Conservation (phyloP, 371 early-diverging fungal species). For the Mortierella sp. region DNA sequence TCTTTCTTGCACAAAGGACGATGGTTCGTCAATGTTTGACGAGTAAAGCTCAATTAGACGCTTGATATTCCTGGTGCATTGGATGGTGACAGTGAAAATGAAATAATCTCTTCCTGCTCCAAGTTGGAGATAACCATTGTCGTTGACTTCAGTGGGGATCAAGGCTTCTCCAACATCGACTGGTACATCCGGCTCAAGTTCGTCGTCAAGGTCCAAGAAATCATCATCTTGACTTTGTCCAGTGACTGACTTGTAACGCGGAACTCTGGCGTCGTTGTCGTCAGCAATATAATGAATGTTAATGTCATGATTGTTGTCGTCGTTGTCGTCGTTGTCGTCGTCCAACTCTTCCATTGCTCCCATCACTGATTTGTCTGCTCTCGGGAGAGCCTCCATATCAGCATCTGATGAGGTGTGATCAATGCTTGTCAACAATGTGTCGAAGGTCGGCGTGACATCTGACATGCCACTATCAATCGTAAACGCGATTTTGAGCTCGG, state of each 20-base stretch:
- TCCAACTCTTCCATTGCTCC: constrained; percentile 27
- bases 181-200: constrained; percentile 42
- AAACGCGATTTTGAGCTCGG: constrained; percentile 54
- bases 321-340: constrained; percentile 34
- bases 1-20: constrained; percentile 21
- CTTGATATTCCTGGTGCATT: constrained; percentile 28
- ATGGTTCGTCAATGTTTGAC: constrained; percentile 13
- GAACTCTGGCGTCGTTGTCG: constrained; percentile 4
- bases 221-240: constrained; percentile 7
- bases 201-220: constrained; percentile 26
- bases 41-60: constrained; percentile 33
- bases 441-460: constrained; percentile 38
- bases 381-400: constrained; percentile 7
- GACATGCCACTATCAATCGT: constrained; percentile 49
- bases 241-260: too few species aligned
- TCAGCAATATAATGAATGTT: constrained; percentile 21
- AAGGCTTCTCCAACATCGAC: constrained; percentile 48
- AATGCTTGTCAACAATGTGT: constrained; percentile 43
- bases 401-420: constrained; percentile 36
- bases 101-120: constrained; percentile 44
- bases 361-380: constrained; percentile 14
- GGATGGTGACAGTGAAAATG: constrained; percentile 50
- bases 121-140: constrained; percentile 45
- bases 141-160: constrained; percentile 50
- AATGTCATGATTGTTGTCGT: not conserved